These are phyloP conservation scores for Globisporangium canariense DNA, from an alignment of 352 stramenopile species.

Conservation along the genomic window DNA sequence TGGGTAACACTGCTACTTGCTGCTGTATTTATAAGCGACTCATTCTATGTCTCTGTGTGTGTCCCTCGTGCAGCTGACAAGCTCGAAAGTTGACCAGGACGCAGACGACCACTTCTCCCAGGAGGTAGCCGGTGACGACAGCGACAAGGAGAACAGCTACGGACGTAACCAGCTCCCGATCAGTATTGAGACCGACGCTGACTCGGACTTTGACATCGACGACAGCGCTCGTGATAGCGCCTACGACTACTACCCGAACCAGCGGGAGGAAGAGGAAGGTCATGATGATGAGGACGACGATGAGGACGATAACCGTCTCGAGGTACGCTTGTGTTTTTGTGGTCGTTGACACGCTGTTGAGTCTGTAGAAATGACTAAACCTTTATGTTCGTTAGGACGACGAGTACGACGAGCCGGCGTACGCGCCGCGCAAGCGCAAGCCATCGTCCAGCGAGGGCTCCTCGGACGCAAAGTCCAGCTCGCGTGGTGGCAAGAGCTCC, in stretches of 20 bases:
- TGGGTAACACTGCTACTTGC: neutral
- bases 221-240: constrained; percentile 4
- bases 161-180: constrained; percentile 9
- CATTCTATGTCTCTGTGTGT: neutral
- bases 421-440: constrained; percentile 18
- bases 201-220: constrained; percentile 7
- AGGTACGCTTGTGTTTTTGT: neutral
- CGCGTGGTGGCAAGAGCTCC: neutral
- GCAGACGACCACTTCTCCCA: constrained; percentile 11
- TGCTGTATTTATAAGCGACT: neutral
- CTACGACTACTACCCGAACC: constrained; percentile 18
- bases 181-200: neutral
- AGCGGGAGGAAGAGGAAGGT: constrained; percentile 19
- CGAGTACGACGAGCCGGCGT: neutral
- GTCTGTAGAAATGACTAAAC: constrained; percentile 12
- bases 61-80: constrained; percentile 6
- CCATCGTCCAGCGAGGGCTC: constrained; percentile 13
- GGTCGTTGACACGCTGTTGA: too few species aligned
- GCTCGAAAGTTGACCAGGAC: neutral
- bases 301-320: constrained; percentile 5
- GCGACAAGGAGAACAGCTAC: constrained; percentile 34
- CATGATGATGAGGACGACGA: constrained; percentile 21
- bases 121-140: constrained; percentile 15
- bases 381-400: neutral
- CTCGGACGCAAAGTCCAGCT: constrained; percentile 3